Base-by-base conservation (phyloP, 768 basidiomycete genomes). In the Austroboletus eburneus region DNA sequence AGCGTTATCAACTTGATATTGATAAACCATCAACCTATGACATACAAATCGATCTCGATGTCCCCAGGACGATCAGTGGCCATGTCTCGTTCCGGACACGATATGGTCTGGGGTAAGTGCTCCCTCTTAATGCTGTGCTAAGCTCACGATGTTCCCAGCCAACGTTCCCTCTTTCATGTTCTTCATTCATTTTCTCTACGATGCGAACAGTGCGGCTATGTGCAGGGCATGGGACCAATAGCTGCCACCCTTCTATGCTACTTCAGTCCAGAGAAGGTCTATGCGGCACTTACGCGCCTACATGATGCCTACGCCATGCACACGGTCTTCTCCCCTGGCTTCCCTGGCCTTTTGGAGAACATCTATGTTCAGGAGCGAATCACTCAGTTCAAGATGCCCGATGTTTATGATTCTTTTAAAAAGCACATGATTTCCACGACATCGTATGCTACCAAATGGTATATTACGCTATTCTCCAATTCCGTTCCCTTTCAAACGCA, bases 201-300 rank as follows among this genome's bases (percentile, higher is more conserved):
- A n/a, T 97, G 95, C 67, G 65, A 72, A 16, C 72, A 77, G 10
- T 98, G 96, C 51, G 95, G 95, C 14, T 99, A 99, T 63, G 93
- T 94, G 33, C 96, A 99, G 69, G 96, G 96, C 50, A 99, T 99
- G 96, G 94, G 96, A 2, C 90, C 95, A 6, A 89, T 99, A 47
- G 91, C 95, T 0, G 89, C 94, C 1, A 97, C 93, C 2, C 75
- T 99, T 18, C 77, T 97, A 12, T 93, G 88, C 69, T 98, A 98
- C 65, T 86, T 92, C 63, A 85, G 86, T 52, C 91, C 96, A 8
- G 89, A 92, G 69, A 84, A 83, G 43, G 87, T 83, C 5, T 96
- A 93, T 61, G 80, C 86, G 4, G 77, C 83, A 22, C 77, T 98
- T 37, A 84, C 92, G 36, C 82, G 85, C n/a, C 69, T 99, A 8